phyloP scores from a whole-genome alignment of 2,329 filamentous ascomycete genomes.

The Pseudogymnoascus sp. region DNA sequence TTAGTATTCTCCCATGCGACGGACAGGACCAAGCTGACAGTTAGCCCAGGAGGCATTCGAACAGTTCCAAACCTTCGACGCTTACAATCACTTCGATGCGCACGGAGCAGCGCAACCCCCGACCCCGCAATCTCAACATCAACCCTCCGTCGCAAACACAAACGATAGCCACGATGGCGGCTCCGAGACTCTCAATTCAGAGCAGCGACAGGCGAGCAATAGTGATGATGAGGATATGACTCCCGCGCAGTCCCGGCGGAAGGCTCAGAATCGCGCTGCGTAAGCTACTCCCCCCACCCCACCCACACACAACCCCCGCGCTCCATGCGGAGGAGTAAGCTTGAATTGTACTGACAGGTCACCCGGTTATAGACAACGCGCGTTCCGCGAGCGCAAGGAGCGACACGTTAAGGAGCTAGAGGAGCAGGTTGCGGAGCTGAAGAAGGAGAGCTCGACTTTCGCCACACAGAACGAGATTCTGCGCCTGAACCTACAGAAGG shows the following conservation, averaged over 20 bases:
- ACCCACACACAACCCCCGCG: not conserved
- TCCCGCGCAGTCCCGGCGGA: conserved; percentile 51
- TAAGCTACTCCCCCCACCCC: conserved; percentile 34
- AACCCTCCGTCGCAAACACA: conserved; percentile 14
- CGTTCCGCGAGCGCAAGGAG: conserved; percentile 93
- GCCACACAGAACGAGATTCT: conserved; percentile 79
- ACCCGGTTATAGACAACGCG: conserved; percentile 60
- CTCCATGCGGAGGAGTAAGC: not conserved
- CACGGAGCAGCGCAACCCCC: conserved; percentile 18
- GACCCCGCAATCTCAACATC: conserved; percentile 23
- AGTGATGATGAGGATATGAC: conserved; percentile 39
- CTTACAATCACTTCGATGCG: conserved; percentile 20
- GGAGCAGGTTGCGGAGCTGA: conserved; percentile 68
- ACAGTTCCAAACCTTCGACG: conserved; percentile 24
- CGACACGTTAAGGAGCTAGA: conserved; percentile 90
- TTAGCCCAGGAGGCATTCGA: conserved; percentile 21
- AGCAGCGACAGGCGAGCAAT: conserved; percentile 29
- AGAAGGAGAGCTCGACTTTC: conserved; percentile 63
- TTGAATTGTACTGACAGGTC: conserved; percentile 9
- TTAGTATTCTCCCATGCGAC: conserved; percentile 24
- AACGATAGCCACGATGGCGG: conserved; percentile 1
- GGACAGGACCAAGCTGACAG: conserved; percentile 13
- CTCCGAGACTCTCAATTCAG: conserved; percentile 13
- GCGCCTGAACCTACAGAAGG: conserved; percentile 73
- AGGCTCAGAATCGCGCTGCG: conserved; percentile 66